Evolutionary conservation across 1,139 yeast genomes (phyloP), one percentile per base, ranked within the genome.

Genomic region (Yamadazyma epiphylla): DNA sequence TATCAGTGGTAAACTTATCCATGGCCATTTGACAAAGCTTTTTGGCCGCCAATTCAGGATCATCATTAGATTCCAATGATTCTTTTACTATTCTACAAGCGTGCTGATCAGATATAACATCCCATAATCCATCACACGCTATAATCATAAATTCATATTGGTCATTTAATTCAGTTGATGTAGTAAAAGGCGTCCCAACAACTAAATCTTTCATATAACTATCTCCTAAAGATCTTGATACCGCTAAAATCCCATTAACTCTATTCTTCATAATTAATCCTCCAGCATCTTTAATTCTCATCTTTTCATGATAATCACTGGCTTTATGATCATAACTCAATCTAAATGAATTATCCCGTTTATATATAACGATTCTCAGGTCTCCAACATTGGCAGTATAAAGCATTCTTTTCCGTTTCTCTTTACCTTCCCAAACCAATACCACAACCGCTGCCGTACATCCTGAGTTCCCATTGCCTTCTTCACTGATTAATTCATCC

Each of bases 321-420:
- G 96, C 96, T 55, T 91, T 91, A 58, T 91, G 99, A 52, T 91
- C 99, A 53, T 91, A 89, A 1, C 95, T 77, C 26, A 91, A 65
- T 31, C 98, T 67, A 42, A 78, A 71, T 1, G 96, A 87, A 39
- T 66, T 65, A 1, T 91, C 94, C 14, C 65, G 65, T 31, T 96
- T 75, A 48, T 74, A 81, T 29, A 91, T 63, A 2, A 91, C 85
- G 20, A 89, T 75, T 39, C 97, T 70, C 43, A 94, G 80, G 53
- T 91, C 98, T 3, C 99, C 98, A 4, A 87, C 98, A 49, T 91
- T 91, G 9, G 96, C 95, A 0, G 96, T 89, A 47, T 88, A 88
- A 19, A 91, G 66, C 77, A 85, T 77, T 43, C 96, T 55, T 43
- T 67, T 74, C 46, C 81, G 86, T 9, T 4, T 6, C 10, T 20